Evolutionary conservation across 768 basidiomycete species (phyloP), one percentile per base, ranked within the genome.

Genomic region (Mycena rebaudengoi): DNA sequence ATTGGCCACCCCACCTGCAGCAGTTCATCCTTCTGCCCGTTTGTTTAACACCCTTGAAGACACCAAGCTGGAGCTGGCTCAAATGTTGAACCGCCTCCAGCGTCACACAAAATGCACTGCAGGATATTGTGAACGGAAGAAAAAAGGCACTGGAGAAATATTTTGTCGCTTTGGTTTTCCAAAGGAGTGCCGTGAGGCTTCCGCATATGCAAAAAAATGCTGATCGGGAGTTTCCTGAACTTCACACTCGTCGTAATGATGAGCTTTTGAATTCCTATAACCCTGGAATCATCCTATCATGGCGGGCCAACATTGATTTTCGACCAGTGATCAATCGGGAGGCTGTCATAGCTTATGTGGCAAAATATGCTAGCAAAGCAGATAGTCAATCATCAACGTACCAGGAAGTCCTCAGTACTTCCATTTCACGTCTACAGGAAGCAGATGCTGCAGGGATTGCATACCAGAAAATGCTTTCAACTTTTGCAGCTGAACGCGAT

Each of bases 271-370:
- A 73, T 39, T 62, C 71, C 2, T 67, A 61, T 43, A 69, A 71
- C 66, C n/a, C 61, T 13, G 44, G 46, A 13, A 54, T 71, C 14
- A 72, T 69, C 28, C 45, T 74, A 3, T 52, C 51, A 11, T 74
- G 71, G 72, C 60, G 69, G 5, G 72, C 69, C 1, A 74, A 74
- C 44, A 74, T 74, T 48, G 70, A 73, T 44, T 67, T 73, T 21
- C 18, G 65, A 51, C 70, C 70, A 18, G 60, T 73, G 16, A 57
- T 74, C 33, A 71, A 62, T 50, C 41, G 55, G 16, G 60, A 70
- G n/a, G 66, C 71, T 29, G 70, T 66, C 1, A 69, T 62, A 32
- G 52, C 50, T 43, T 72, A 70, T 60, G 62, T 69, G 12, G 64
- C 69, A 6, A 69, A 61, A 60, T 71, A 67, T 65, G 69, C 65